Evolutionary conservation across 2,329 filamentous ascomycete genomes (phyloP).

Genomic region (Clathrospora elynae): DNA sequence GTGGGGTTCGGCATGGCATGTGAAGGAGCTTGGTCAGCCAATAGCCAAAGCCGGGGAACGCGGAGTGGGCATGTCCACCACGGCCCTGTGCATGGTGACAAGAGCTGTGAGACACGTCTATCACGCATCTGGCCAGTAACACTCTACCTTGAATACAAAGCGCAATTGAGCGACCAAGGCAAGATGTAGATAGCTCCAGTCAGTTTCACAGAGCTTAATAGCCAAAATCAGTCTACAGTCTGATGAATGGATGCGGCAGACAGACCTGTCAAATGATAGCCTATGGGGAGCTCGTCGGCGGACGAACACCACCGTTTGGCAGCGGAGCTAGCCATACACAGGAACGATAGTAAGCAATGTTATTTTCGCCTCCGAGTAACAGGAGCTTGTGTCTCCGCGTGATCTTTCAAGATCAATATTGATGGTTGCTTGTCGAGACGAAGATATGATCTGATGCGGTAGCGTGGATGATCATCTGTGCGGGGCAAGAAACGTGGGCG

Average conservation of each 20-base stretch:
- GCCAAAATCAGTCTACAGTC: too few species aligned
- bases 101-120: not conserved
- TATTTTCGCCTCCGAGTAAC: too few species aligned
- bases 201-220: too few species aligned
- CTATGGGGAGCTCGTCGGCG: conserved; percentile 18
- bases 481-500: conserved; percentile 24
- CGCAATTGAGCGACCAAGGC: too few species aligned
- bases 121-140: not conserved
- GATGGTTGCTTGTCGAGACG: conserved; percentile 3
- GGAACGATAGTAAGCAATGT: not conserved
- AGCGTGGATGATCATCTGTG: conserved; percentile 25
- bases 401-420: too few species aligned
- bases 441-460: conserved; percentile 14
- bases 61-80: conserved; percentile 4
- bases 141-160: too few species aligned
- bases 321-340: conserved; percentile 1
- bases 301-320: conserved; percentile 2
- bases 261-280: conserved; percentile 8
- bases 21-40: conserved; percentile 3
- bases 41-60: conserved; percentile 13
- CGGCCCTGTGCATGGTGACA: conserved; percentile 5
- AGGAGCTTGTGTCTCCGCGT: too few species aligned
- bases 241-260: conserved; percentile 2
- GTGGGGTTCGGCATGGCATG: conserved; percentile 4
- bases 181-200: too few species aligned